phyloP scores from a whole-genome alignment of 176 grass and related monocot genomes.

The Miscanthus lutarioriparius region DNA sequence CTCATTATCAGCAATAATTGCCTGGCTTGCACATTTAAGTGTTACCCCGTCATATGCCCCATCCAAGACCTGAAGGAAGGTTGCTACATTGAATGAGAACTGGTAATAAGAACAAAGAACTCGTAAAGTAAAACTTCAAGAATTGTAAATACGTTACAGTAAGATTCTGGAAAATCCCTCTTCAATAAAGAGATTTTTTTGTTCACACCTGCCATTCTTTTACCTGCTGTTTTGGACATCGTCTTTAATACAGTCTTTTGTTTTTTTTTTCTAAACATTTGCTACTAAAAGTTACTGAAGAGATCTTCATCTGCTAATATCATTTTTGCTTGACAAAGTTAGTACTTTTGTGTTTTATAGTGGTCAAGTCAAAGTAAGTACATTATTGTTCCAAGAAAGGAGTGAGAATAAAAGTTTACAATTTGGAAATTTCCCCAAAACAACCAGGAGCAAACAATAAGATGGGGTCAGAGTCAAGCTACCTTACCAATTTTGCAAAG shows the following conservation, averaged over 20 bases:
- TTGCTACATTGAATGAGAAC: slow-evolving; percentile 12
- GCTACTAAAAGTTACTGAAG: background rate
- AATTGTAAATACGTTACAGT: background rate
- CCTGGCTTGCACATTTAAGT: slow-evolving; percentile 82
- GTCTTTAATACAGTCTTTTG: background rate
- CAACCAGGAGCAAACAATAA: slow-evolving; percentile 26
- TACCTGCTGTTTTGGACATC: background rate
- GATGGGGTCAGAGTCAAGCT: slow-evolving; percentile 36
- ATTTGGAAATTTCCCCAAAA: slow-evolving; percentile 10
- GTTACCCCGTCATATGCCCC: slow-evolving; percentile 76
- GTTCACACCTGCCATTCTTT: background rate
- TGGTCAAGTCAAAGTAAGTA: background rate
- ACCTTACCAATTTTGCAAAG: slow-evolving; percentile 97
- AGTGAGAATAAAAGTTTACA: background rate
- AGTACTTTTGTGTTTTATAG: background rate
- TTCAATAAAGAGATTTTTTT: background rate
- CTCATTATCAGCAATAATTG: slow-evolving; percentile 76
- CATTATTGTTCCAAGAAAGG: background rate
- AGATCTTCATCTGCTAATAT: background rate
- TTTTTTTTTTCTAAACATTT: background rate
- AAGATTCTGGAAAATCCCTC: background rate
- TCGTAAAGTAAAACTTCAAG: slow-evolving; percentile 3
- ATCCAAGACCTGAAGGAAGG: slow-evolving; percentile 69
- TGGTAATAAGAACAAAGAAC: background rate
- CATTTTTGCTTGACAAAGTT: background rate